Conservation (phyloP, 2,329 filamentous ascomycete species). For the Albifimbria verrucaria region DNA sequence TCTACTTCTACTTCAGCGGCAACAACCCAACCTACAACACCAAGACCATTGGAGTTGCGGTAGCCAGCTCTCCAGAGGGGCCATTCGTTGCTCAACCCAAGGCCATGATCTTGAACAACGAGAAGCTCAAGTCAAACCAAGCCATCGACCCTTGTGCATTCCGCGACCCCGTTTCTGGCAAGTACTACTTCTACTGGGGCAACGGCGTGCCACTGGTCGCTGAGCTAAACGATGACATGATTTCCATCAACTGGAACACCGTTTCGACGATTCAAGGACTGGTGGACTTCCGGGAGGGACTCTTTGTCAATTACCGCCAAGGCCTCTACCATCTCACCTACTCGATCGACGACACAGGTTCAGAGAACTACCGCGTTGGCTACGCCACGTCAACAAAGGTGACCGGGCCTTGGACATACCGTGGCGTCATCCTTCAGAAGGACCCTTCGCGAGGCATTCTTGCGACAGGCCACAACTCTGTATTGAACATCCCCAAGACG, state of each 20-base stretch:
- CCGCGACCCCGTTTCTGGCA: constrained; percentile 53
- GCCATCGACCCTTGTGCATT: constrained; percentile 63
- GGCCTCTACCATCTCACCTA: constrained; percentile 43
- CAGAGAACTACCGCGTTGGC: constrained; percentile 38
- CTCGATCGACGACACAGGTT: constrained; percentile 40
- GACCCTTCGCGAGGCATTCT: constrained; percentile 34
- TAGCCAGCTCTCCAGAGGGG: constrained; percentile 52
- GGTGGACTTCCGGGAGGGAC: constrained; percentile 35
- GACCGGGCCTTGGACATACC: constrained; percentile 38
- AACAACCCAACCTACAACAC: constrained; percentile 50
- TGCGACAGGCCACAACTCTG: constrained; percentile 38
- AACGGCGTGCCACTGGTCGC: constrained; percentile 39
- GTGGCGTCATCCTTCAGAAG: constrained; percentile 37
- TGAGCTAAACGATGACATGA: constrained; percentile 42
- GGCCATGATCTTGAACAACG: constrained; percentile 56
- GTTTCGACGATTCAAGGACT: constrained; percentile 31
- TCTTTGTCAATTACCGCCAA: constrained; percentile 37
- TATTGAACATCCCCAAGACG: constrained; percentile 37
- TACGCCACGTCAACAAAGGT: constrained; percentile 35
- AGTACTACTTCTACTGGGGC: constrained; percentile 63
- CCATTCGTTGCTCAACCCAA: constrained; percentile 54
- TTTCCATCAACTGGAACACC: constrained; percentile 36
- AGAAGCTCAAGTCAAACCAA: constrained; percentile 30
- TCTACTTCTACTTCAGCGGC: constrained; percentile 61
- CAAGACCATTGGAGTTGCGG: constrained; percentile 60